phyloP scores from a whole-genome alignment of 1,139 yeast species.

The Zygoascus sp. region DNA sequence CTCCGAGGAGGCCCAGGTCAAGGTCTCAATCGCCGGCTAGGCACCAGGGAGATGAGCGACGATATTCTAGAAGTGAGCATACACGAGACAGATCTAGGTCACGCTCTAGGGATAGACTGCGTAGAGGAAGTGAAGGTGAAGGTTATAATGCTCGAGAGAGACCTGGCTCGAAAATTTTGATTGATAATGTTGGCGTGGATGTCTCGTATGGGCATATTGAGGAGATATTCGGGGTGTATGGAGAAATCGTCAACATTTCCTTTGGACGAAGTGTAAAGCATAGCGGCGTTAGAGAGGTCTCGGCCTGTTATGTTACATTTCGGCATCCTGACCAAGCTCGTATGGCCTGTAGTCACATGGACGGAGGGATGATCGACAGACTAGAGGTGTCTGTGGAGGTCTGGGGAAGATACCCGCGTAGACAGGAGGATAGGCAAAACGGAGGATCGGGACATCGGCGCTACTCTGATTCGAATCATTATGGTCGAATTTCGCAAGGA shows the following conservation, averaged over 20 bases:
- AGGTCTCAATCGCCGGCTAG: conserved; percentile 4
- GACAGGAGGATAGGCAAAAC: background rate
- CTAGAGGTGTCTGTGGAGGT: conserved; percentile 20
- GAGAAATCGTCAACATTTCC: conserved; percentile 23
- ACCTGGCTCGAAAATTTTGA: conserved; percentile 17
- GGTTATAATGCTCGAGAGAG: background rate
- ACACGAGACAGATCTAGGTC: conserved; percentile 11
- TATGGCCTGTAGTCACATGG: conserved; percentile 24
- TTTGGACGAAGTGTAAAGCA: conserved; percentile 15
- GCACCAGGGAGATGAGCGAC: conserved; percentile 9
- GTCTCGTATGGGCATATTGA: conserved; percentile 23
- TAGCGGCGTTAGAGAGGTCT: conserved; percentile 9
- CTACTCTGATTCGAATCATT: background rate
- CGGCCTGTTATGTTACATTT: conserved; percentile 22
- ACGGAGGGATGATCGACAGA: conserved; percentile 29
- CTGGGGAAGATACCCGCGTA: conserved; percentile 2
- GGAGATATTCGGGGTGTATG: conserved; percentile 30
- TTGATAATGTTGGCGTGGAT: conserved; percentile 22
- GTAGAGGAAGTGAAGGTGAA: background rate
- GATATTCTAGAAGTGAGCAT: background rate
- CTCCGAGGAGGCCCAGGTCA: conserved; percentile 10
- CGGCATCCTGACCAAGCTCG: conserved; percentile 24
- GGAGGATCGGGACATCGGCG: background rate
- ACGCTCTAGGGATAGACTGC: conserved; percentile 14
- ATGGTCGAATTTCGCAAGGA: background rate